Conservation (phyloP, 2,329 filamentous ascomycete species). For the Didymella arachidicola region DNA sequence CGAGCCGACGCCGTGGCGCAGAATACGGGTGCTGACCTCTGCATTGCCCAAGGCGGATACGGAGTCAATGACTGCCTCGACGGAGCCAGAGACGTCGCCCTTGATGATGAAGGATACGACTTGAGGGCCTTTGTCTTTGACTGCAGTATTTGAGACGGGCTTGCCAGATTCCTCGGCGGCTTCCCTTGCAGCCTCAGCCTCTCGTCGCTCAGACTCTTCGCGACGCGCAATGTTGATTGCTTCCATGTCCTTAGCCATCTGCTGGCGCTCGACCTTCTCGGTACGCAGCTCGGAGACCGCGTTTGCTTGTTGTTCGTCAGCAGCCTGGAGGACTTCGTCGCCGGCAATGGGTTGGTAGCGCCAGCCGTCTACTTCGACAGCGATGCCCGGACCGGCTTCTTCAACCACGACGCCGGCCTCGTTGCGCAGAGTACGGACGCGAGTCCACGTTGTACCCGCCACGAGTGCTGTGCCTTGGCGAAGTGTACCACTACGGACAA, state of each 20-base stretch:
- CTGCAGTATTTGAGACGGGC: conserved; percentile 52
- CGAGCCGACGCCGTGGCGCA: conserved; percentile 79
- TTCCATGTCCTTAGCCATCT: conserved; percentile 72
- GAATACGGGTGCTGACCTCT: conserved; percentile 78
- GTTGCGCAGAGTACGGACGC: conserved; percentile 82
- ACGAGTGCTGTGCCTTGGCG: conserved; percentile 82
- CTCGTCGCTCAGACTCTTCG: conserved; percentile 66
- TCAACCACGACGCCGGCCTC: conserved; percentile 77
- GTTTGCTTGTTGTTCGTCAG: conserved; percentile 79
- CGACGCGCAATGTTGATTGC: conserved; percentile 75
- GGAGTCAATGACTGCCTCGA: conserved; percentile 84
- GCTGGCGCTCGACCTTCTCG: conserved; percentile 73
- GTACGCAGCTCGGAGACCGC: conserved; percentile 78
- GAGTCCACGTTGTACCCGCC: conserved; percentile 86
- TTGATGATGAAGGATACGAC: conserved; percentile 85
- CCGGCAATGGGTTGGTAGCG: conserved; percentile 84
- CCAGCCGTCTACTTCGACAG: conserved; percentile 96
- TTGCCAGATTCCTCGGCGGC: conserved; percentile 32
- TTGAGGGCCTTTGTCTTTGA: conserved; percentile 57
- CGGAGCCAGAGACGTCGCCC: conserved; percentile 91
- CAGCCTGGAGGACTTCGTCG: conserved; percentile 84
- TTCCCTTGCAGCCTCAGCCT: conserved; percentile 61
- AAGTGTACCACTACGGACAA: conserved; percentile 87
- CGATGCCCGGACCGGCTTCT: conserved; percentile 84
- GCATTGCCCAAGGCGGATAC: conserved; percentile 82